Conservation (phyloP, 768 basidiomycete genomes). For the Russula dissimulans region DNA sequence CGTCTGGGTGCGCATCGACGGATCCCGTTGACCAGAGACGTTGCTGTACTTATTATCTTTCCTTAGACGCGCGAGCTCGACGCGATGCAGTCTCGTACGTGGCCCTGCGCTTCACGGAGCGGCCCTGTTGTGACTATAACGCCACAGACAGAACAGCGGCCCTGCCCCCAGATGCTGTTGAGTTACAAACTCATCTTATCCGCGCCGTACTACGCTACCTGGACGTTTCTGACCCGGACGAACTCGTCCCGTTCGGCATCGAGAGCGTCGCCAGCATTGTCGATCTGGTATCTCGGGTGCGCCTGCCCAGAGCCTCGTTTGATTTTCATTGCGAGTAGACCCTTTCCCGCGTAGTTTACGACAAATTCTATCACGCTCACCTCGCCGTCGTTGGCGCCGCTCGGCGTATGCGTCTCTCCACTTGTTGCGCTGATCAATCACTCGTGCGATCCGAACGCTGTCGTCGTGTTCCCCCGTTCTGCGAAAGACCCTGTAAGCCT, state of each 20-base stretch:
- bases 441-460: slow-evolving; percentile 81
- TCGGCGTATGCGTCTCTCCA: slow-evolving; percentile 83
- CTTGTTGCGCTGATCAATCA: slow-evolving; percentile 78
- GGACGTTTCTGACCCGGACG: slow-evolving; percentile 46
- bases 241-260: slow-evolving; percentile 50
- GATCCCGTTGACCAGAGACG: not conserved
- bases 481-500: slow-evolving; percentile 27
- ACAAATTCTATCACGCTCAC: slow-evolving; percentile 89
- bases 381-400: slow-evolving; percentile 62
- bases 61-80: slow-evolving; percentile 53
- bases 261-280: slow-evolving; percentile 53
- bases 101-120: not conserved
- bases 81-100: slow-evolving; percentile 69
- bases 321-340: not conserved
- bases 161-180: slow-evolving; percentile 38
- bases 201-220: slow-evolving; percentile 69
- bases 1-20: slow-evolving; percentile 42
- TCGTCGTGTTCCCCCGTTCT: slow-evolving; percentile 77
- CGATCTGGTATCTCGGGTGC: slow-evolving; percentile 61
- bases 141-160: slow-evolving; percentile 43
- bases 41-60: not conserved
- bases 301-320: slow-evolving; percentile 15
- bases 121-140: not conserved
- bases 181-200: slow-evolving; percentile 60
- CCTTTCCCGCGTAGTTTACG: slow-evolving; percentile 52